These are phyloP conservation scores for Candida endomychidarum DNA, from an alignment of 805 yeast genomes.

Conservation along the genomic window DNA sequence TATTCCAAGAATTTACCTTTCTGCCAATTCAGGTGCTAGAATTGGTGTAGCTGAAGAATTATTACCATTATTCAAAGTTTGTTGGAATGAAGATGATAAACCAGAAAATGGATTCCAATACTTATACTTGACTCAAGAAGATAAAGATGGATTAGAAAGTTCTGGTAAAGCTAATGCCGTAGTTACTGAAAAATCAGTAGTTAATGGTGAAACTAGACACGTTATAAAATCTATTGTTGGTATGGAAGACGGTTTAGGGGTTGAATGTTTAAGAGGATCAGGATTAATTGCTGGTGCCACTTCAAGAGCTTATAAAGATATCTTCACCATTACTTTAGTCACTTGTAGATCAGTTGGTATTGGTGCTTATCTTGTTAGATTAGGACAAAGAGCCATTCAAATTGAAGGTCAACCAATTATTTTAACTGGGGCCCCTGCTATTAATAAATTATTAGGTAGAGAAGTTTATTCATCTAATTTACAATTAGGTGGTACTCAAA, in stretches of 20 bases:
- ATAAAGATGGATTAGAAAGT: constrained; percentile 53
- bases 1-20: constrained; percentile 90
- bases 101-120: constrained; percentile 89
- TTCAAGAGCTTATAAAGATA: constrained; percentile 94
- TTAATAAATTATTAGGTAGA: constrained; percentile 93
- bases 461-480: constrained; percentile 96
- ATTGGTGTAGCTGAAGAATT: constrained; percentile 97
- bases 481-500: constrained; percentile 98
- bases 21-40: constrained; percentile 99
- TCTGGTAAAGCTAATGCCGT: constrained; percentile 63
- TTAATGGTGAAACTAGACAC: constrained; percentile 79
- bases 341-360: constrained; percentile 99
- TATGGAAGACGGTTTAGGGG: constrained; percentile 96
- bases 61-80: constrained; percentile 82
- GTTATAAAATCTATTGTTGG: constrained; percentile 86
- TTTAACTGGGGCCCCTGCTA: constrained; percentile 98
- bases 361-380: constrained; percentile 97
- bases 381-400: constrained; percentile 98
- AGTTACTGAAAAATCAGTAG: constrained; percentile 76
- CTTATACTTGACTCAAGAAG: constrained; percentile 76
- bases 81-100: constrained; percentile 79
- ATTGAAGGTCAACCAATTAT: constrained; percentile 98
- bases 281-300: constrained; percentile 99
- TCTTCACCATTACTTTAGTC: constrained; percentile 95
- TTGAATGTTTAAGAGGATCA: constrained; percentile 96